phyloP scores from a whole-genome alignment of 495 filamentous ascomycete genomes.

The Eremomyces bilateralis region DNA sequence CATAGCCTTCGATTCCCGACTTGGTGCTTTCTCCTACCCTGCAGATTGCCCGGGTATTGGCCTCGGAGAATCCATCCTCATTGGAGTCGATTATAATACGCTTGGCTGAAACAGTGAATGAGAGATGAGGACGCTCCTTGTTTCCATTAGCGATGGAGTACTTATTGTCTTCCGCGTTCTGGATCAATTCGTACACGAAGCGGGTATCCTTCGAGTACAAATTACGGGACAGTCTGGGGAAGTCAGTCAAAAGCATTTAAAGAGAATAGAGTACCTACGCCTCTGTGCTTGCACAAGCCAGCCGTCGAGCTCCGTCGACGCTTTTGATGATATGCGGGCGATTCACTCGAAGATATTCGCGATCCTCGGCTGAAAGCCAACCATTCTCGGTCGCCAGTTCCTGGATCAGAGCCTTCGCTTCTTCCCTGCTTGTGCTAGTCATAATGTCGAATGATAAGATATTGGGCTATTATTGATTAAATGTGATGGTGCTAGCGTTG shows the following conservation, averaged over 20 bases:
- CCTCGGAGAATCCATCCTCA: slow-evolving; percentile 23
- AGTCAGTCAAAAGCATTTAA: not conserved
- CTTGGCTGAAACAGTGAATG: slow-evolving; percentile 15
- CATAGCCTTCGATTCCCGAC: slow-evolving; percentile 12
- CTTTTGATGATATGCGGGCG: too few relatives aligned
- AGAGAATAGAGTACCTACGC: not conserved
- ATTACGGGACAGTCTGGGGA: slow-evolving; percentile 5
- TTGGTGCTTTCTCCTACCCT: slow-evolving; percentile 18
- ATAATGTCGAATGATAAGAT: too few relatives aligned
- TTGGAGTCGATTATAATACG: slow-evolving; percentile 24
- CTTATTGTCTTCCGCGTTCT: slow-evolving; percentile 24
- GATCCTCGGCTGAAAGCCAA: not conserved
- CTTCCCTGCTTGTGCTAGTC: too few relatives aligned
- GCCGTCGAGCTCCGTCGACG: too few relatives aligned
- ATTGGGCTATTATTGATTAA: too few relatives aligned
- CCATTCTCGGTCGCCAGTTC: too few relatives aligned
- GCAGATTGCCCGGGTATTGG: slow-evolving; percentile 20
- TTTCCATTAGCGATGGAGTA: slow-evolving; percentile 5
- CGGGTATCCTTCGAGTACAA: slow-evolving; percentile 19
- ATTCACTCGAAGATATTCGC: slow-evolving; percentile 1
- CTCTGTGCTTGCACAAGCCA: too few relatives aligned
- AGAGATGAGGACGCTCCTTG: slow-evolving; percentile 13
- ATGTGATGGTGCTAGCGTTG: too few relatives aligned
- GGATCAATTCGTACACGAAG: slow-evolving; percentile 23
- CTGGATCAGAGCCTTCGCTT: too few relatives aligned